Conservation (phyloP, 1,139 yeast species). For the Geotrichum restrictum region DNA sequence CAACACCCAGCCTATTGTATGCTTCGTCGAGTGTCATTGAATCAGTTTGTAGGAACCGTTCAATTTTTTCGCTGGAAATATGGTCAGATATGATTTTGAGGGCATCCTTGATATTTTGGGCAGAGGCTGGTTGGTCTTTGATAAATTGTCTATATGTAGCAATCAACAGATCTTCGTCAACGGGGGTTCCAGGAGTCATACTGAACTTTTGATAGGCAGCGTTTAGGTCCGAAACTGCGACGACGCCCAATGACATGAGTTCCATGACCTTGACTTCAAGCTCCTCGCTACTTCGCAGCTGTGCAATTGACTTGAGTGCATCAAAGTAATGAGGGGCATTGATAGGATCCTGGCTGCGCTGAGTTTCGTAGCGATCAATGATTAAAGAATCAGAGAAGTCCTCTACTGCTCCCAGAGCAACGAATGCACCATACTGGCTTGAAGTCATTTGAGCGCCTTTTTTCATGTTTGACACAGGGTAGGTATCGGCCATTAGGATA, state of each 20-base stretch:
- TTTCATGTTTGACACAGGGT: constrained; percentile 4
- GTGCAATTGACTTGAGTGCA: constrained; percentile 51
- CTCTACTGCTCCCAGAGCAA: constrained; percentile 52
- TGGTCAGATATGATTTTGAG: constrained; percentile 28
- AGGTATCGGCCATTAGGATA: constrained; percentile 1
- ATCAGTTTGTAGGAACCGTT: constrained; percentile 50
- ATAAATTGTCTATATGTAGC: constrained; percentile 27
- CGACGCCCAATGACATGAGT: constrained; percentile 52
- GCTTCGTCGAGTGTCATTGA: constrained; percentile 56
- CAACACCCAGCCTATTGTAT: constrained; percentile 34
- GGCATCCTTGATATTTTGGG: constrained; percentile 24
- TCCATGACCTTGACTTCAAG: constrained; percentile 53
- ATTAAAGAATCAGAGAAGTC: constrained; percentile 60
- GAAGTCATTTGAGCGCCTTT: constrained; percentile 2
- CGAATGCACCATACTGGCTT: constrained; percentile 10
- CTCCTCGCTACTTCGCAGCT: constrained; percentile 45
- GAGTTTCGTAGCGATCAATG: constrained; percentile 56
- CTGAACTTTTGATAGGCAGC: constrained; percentile 55
- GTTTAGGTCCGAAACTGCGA: constrained; percentile 59
- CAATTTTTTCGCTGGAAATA: constrained; percentile 43
- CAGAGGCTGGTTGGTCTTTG: constrained; percentile 21
- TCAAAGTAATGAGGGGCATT: constrained; percentile 66
- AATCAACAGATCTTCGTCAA: constrained; percentile 30
- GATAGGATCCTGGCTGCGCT: constrained; percentile 50
- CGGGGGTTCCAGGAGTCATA: constrained; percentile 31